Evolutionary conservation across 768 basidiomycete genomes (phyloP), one percentile per base, ranked within the genome.

Genomic region (Auricularia heimuer): DNA sequence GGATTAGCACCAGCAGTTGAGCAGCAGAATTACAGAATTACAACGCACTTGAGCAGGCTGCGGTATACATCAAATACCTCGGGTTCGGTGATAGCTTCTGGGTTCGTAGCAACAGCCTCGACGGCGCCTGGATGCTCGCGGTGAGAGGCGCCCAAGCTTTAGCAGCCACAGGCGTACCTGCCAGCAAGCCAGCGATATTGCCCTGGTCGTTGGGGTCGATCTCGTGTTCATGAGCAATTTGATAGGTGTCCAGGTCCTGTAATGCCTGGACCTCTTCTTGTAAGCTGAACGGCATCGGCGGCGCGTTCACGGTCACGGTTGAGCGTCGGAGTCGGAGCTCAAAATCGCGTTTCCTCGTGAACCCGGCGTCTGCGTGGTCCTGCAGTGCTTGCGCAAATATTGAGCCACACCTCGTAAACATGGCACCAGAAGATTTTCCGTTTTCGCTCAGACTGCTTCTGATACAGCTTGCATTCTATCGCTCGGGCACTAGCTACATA

Each of bases 31-130:
- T 44, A 29, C 29, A 29, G 29, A 29, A 29, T 29, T 29, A 29
- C 29, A 16, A 69, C 73, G 36, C 68, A 77, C 76, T 95, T 97
- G 70, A 98, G 80, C 11, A 97, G 78, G 67, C 85, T 88, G 61
- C 92, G 82, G 71, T 91, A 89, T 14, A 88, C 83, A 69, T 95
- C 94, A 66, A 96, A 93, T 34, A 89, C 82, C 16, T 85, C 80
- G 2, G 77, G 76, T 34, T 91, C 83, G 0, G 79, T 73, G 63
- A 98, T 87, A 6, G 83, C 76, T n/a, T 91, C 87, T 16, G 90
- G 86, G 7, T 84, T 84, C 61, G 86, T 82, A 2, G 92, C 89
- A 60, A 94, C 84, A n/a, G 84, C 80, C 68, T 87, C 88, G 63
- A 99, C 89, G 37, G 89, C 93, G 67, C 80, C 90, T 90, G 73